A percentile compares a stretch with the other conserved stretches of the same genome.
These are phyloP conservation scores for Candida peoriensis DNA, from an alignment of 805 yeast genomes.

Conservation along the genomic window DNA sequence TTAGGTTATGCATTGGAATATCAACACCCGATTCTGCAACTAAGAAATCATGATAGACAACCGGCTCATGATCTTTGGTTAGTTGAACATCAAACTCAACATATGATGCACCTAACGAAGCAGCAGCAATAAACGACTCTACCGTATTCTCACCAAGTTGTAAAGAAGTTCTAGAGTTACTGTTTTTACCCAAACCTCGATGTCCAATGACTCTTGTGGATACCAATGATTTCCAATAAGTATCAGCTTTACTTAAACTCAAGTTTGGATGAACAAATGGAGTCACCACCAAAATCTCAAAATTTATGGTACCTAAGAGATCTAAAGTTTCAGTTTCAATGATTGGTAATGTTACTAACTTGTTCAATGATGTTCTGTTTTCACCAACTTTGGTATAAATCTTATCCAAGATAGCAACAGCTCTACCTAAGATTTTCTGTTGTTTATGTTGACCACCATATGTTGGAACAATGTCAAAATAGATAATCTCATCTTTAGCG, in stretches of 20 bases:
- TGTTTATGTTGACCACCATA: slow-evolving; percentile 49
- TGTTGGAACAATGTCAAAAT: slow-evolving; percentile 88
- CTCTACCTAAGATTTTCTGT: slow-evolving; percentile 62
- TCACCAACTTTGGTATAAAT: slow-evolving; percentile 65
- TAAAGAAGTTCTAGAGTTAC: slow-evolving; percentile 62
- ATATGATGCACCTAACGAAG: slow-evolving; percentile 91
- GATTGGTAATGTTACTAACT: slow-evolving; percentile 66
- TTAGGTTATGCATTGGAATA: slow-evolving; percentile 90
- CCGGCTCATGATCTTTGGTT: slow-evolving; percentile 88
- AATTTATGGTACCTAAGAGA: slow-evolving; percentile 69
- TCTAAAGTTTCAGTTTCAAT: slow-evolving; percentile 67
- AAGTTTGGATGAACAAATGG: slow-evolving; percentile 70
- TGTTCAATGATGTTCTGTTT: slow-evolving; percentile 61
- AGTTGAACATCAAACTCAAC: slow-evolving; percentile 96
- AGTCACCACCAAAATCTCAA: slow-evolving; percentile 66
- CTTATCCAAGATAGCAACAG: slow-evolving; percentile 64
- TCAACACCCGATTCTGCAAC: slow-evolving; percentile 96
- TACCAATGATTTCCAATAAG: slow-evolving; percentile 88
- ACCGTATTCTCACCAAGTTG: slow-evolving; percentile 95
- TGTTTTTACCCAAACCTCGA: slow-evolving; percentile 90
- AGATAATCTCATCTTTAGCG: slow-evolving; percentile 51
- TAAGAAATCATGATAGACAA: slow-evolving; percentile 88
- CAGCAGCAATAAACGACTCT: slow-evolving; percentile 93
- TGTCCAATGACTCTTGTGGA: slow-evolving; percentile 93
- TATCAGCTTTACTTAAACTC: slow-evolving; percentile 60